Evolutionary conservation across 352 stramenopile genomes (phyloP).

Genomic region (Pythium rhizo-oryzae): DNA sequence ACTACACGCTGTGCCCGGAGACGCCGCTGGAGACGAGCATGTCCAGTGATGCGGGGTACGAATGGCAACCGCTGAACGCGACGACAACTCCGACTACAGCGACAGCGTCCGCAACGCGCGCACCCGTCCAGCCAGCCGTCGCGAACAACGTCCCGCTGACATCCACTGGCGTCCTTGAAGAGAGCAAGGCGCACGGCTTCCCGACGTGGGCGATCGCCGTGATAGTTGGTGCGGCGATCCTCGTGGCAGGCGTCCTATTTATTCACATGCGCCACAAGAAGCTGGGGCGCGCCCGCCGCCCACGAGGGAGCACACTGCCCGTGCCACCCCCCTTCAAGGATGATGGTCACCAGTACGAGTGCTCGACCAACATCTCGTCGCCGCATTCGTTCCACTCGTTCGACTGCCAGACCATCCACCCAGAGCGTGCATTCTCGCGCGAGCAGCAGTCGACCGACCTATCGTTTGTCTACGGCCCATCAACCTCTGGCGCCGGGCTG

Average conservation of each 20-base stretch:
- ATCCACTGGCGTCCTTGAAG: neutral
- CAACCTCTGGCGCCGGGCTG: neutral
- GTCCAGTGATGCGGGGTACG: neutral
- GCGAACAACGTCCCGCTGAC: neutral
- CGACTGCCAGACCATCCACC: neutral
- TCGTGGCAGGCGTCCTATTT: neutral
- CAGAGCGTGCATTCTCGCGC: neutral
- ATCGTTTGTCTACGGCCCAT: neutral
- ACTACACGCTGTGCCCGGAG: constrained; percentile 6
- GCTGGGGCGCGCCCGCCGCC: neutral
- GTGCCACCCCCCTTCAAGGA: neutral
- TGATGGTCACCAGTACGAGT: neutral
- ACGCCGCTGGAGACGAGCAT: neutral
- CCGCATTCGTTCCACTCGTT: neutral
- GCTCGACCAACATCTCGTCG: neutral
- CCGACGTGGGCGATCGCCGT: constrained; percentile 12
- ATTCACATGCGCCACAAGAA: neutral
- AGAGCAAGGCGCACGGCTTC: neutral
- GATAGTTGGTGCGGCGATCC: neutral
- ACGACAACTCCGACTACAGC: neutral
- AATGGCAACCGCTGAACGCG: neutral
- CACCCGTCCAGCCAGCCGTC: neutral
- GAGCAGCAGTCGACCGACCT: neutral
- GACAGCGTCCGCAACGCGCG: neutral
- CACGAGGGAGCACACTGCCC: neutral